Evolutionary conservation across 257 asterid genomes (phyloP), one percentile per base, ranked within the genome.

Genomic region (Petrea volubilis): DNA sequence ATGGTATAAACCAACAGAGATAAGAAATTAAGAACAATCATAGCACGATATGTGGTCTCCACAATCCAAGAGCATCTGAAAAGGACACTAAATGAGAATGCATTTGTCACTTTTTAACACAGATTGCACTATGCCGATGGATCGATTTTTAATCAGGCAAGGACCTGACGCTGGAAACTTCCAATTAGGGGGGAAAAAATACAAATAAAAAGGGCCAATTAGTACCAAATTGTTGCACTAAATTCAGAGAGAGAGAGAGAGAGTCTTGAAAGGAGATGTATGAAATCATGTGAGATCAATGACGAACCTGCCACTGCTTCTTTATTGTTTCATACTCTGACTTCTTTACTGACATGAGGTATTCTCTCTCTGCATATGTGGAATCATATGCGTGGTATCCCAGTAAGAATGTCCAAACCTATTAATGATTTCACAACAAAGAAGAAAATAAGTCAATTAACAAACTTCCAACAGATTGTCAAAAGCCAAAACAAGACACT

Each of bases 251-350:
- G n/a, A n/a, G n/a, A n/a, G 38, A 31, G 7, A 67, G 24, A 29
- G 14, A 59, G n/a, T 20, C 60, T 36, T 43, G 28, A 61, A 73
- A 65, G 17, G 38, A 28, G 49, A 44, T 10, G 49, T 70, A 66
- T 68, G 14, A 73, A 36, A 62, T 64, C 29, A 64, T 73, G 71
- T 58, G 20, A 31, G 50, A 25, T 11, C 36, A 74, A 46, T 41
- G 68, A 84, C 93, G 73, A 74, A 91, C 99, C 99, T 91, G 88
- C 99, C 99, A 95, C 80, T 95, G 98, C 67, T 74, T 84, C 76
- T 95, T 95, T 29, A 95, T 75, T 52, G 90, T 88, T 78, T 87
- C 97, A 82, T 95, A 95, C 77, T 88, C 98, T 44, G 81, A 59
- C 85, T 87, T 92, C 86, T 87, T 95, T 24, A 83, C 80, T 64